phyloP scores from a whole-genome alignment of 371 early-diverging fungal genomes.

The Mortierella sp. region DNA sequence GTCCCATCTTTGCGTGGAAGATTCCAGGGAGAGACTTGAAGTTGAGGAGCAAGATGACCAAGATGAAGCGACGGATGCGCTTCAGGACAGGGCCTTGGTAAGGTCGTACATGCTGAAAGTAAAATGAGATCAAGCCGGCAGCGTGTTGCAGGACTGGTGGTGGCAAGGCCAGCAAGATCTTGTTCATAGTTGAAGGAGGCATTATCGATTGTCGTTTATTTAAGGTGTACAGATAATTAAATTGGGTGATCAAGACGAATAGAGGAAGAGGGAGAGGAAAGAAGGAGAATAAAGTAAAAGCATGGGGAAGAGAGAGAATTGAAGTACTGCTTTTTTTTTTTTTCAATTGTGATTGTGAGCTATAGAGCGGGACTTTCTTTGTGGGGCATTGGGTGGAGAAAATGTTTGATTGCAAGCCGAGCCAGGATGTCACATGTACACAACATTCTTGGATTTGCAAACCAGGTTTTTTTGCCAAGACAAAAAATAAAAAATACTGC shows the following conservation, averaged over 20 bases:
- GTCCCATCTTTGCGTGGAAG: conserved; percentile 55
- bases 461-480: no score
- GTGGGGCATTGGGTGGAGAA: not conserved
- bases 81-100: conserved; percentile 45
- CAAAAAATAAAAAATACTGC: no score
- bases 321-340: not conserved
- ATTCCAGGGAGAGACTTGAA: conserved; percentile 58
- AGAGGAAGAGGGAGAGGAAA: not conserved
- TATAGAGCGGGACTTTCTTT: not conserved
- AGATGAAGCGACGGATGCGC: conserved; percentile 41
- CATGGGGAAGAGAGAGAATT: not conserved
- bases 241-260: not conserved
- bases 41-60: conserved; percentile 48
- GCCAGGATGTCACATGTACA: conserved; percentile 2
- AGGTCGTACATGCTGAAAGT: conserved; percentile 52
- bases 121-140: conserved; percentile 55
- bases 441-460: not conserved
- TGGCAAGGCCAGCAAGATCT: conserved; percentile 42
- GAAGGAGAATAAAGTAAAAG: not conserved
- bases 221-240: not conserved
- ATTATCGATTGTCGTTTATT: conserved; percentile 11
- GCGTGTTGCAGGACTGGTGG: conserved; percentile 44
- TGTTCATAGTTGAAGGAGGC: conserved; percentile 53
- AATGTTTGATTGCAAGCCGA: not conserved
- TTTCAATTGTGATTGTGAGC: not conserved